Percentiles rank a stretch among this genome's conserved stretches.
phyloP scores from a whole-genome alignment of 345 rosid species.

The Salix caprea region DNA sequence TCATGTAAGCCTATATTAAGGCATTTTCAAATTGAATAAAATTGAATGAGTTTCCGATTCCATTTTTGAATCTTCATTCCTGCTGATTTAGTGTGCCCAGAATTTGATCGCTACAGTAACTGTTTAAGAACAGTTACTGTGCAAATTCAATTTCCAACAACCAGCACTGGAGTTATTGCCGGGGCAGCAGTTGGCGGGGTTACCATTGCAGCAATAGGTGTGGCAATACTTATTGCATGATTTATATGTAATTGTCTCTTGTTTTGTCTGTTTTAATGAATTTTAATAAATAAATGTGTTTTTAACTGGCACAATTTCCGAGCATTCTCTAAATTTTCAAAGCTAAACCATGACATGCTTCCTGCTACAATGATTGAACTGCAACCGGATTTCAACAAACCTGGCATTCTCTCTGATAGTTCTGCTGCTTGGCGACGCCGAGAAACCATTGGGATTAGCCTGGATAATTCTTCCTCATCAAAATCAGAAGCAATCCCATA shows the following conservation, averaged over 20 bases:
- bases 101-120: too few species aligned
- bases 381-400: constrained; percentile 33
- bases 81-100: too few species aligned
- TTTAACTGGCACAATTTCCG: neutral
- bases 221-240: constrained; percentile 24
- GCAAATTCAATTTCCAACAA: neutral
- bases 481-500: constrained; percentile 56
- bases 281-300: constrained; percentile 17
- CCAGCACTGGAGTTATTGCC: constrained; percentile 42
- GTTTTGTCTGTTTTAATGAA: constrained; percentile 18
- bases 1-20: too few species aligned
- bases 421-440: constrained; percentile 98
- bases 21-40: too few species aligned
- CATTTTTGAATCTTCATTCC: too few species aligned
- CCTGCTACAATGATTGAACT: too few species aligned
- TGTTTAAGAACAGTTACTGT: too few species aligned
- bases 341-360: neutral
- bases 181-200: constrained; percentile 71
- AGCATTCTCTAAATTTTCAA: neutral
- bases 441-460: constrained; percentile 94
- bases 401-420: constrained; percentile 89
- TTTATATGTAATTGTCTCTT: constrained; percentile 23
- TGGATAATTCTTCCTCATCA: constrained; percentile 58
- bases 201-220: constrained; percentile 55
- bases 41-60: too few species aligned